Base-by-base conservation (phyloP, 2,329 filamentous ascomycete genomes). In the Dryadomyces quercivorus region DNA sequence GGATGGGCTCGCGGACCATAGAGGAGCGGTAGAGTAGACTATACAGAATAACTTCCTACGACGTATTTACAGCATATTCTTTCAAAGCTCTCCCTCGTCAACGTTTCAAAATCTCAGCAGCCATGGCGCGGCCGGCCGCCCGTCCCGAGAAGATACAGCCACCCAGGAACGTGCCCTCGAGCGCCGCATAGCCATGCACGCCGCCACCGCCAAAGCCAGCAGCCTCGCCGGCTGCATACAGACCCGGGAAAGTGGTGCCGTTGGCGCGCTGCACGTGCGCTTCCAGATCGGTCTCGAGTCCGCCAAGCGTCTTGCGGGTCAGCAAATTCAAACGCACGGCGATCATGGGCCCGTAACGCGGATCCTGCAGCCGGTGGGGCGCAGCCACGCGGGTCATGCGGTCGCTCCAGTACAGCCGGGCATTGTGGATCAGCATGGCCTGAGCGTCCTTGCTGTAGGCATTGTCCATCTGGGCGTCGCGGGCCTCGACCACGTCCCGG, bases 61-160 rank as follows among this genome's bases (percentile, higher is more conserved):
- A n/a, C n/a, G n/a, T n/a, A n/a, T n/a, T n/a, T 47, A 31, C 26
- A 31, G 26, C 26, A 4, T 31, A 31, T 8, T 12, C 12, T 40
- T 40, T 40, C 36, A 36, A 12, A 36, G 34, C 43, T 10, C 43
- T 45, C 43, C 5, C 40, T 9, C 5, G 3, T n/a, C 18, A n/a
- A 3, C 5, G 5, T 40, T 21, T 36, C 26, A 64, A 40, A 50
- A 72, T 53, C 58, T 80, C 76, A 3, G 74, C 71, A 0, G 73
- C 76, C 59, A 83, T 75, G 0, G 73, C 77, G 10, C 73, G 67
- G 0, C 80, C 80, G 0, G 79, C 80, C 0, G 74, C 74, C 6
- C 78, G 66, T 0, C 80, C 80, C 0, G 79, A 82, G 60, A 83
- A 83, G 59, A 83, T 81, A 56, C 80, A 83, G 0, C 80, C 80